phyloP scores from a whole-genome alignment of 148 eudicot species.

The Chenopodium formosanum region DNA sequence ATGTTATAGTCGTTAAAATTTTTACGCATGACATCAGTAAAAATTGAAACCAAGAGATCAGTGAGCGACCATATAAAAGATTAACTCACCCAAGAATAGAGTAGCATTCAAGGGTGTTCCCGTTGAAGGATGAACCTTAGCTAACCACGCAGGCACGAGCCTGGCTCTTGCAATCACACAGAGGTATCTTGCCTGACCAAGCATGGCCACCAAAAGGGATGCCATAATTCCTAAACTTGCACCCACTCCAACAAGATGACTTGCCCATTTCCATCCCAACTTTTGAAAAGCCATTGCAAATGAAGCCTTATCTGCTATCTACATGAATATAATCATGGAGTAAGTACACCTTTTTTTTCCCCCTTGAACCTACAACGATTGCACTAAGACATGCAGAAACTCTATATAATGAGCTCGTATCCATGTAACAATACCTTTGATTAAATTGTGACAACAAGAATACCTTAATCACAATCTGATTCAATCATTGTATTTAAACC shows the following conservation, averaged over 20 bases:
- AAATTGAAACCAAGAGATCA: background rate
- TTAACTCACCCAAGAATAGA: conserved; percentile 55
- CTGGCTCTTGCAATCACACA: conserved; percentile 82
- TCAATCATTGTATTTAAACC: background rate
- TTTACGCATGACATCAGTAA: too few relatives aligned
- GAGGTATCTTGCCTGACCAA: conserved; percentile 88
- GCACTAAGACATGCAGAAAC: background rate
- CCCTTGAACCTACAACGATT: background rate
- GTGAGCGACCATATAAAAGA: background rate
- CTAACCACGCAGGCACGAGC: conserved; percentile 84
- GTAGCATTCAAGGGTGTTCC: conserved; percentile 90
- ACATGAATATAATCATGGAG: conserved; percentile 10
- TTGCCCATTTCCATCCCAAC: conserved; percentile 86
- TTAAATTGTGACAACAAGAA: background rate
- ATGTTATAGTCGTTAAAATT: background rate
- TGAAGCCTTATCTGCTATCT: conserved; percentile 67
- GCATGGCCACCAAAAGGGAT: conserved; percentile 83
- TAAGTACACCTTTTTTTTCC: background rate
- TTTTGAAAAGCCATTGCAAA: conserved; percentile 67
- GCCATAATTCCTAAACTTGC: conserved; percentile 85
- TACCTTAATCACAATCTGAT: background rate
- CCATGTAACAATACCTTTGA: background rate
- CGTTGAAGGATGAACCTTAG: conserved; percentile 81
- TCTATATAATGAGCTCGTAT: background rate
- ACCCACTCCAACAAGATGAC: conserved; percentile 73